Evolutionary conservation across 352 stramenopile genomes (phyloP).

Genomic region (Phytophthora pseudosyringae): DNA sequence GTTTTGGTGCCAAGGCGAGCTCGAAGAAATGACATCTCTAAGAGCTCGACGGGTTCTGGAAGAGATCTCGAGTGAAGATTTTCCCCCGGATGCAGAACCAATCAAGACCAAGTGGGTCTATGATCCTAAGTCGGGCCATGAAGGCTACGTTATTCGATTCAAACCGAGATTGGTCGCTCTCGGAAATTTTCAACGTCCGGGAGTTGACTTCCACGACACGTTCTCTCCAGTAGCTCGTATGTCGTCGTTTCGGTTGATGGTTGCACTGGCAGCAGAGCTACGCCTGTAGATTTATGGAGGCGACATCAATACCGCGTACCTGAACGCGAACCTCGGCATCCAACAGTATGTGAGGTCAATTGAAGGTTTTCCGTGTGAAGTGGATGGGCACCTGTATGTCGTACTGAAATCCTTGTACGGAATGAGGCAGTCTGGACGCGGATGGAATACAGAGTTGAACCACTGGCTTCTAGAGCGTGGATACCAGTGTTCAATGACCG

Average conservation of each 20-base stretch:
- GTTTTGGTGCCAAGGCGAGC: background rate
- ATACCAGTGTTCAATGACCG: background rate
- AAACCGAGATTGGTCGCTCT: constrained; percentile 5
- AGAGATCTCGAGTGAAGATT: background rate
- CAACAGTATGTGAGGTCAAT: constrained; percentile 5
- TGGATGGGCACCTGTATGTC: constrained; percentile 1
- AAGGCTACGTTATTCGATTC: constrained; percentile 14
- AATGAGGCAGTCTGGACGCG: constrained; percentile 1
- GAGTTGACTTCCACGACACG: constrained; percentile 10
- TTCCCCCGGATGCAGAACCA: constrained; percentile 1
- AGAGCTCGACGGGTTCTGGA: background rate
- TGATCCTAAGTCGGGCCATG: background rate
- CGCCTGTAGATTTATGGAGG: background rate
- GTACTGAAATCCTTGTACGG: constrained; percentile 10
- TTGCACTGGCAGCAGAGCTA: background rate
- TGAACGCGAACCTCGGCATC: constrained; percentile 2
- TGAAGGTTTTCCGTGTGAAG: background rate
- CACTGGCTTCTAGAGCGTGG: constrained; percentile 6
- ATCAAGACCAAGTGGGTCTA: constrained; percentile 8
- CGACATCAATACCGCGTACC: constrained; percentile 7
- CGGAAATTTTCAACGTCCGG: constrained; percentile 5
- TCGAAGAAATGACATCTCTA: constrained; percentile 4
- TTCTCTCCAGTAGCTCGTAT: constrained; percentile 11
- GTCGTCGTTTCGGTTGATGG: constrained; percentile 12
- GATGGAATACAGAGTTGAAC: constrained; percentile 25